phyloP scores from a whole-genome alignment of 371 early-diverging fungal species.

The Choanephora cucurbitarum region DNA sequence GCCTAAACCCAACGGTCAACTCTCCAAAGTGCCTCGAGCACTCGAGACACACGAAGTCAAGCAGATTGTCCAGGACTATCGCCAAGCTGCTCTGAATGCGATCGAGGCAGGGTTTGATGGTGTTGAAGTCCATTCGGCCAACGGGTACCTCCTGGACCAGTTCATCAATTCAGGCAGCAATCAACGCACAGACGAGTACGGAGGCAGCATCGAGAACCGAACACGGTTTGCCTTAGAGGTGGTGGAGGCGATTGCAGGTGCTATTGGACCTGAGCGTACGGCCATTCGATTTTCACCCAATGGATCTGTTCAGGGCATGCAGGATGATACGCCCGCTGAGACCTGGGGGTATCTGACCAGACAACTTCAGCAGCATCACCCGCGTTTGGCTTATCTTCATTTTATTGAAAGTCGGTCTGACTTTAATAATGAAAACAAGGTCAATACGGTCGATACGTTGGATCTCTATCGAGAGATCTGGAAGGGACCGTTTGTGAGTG shows the following conservation, averaged over 20 bases:
- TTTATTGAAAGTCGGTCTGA: slow-evolving; percentile 30
- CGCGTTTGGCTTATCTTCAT: slow-evolving; percentile 33
- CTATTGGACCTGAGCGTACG: slow-evolving; percentile 23
- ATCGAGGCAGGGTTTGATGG: slow-evolving; percentile 61
- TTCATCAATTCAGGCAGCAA: slow-evolving; percentile 60
- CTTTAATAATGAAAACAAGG: neutral
- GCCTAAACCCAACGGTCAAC: neutral
- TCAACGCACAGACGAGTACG: slow-evolving; percentile 55
- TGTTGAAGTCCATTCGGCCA: slow-evolving; percentile 70
- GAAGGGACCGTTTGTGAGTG: slow-evolving; percentile 26
- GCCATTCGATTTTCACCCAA: slow-evolving; percentile 25
- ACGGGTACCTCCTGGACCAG: slow-evolving; percentile 66
- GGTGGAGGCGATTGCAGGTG: slow-evolving; percentile 47
- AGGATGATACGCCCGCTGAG: slow-evolving; percentile 26
- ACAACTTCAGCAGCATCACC: slow-evolving; percentile 19
- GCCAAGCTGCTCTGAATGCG: slow-evolving; percentile 41
- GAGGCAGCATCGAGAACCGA: slow-evolving; percentile 75
- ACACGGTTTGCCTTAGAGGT: slow-evolving; percentile 63
- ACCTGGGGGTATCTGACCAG: slow-evolving; percentile 29
- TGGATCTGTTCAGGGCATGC: slow-evolving; percentile 21
- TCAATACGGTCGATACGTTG: slow-evolving; percentile 6
- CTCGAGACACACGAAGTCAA: slow-evolving; percentile 65
- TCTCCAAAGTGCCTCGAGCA: slow-evolving; percentile 34
- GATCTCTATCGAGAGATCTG: slow-evolving; percentile 31
- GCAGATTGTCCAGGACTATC: slow-evolving; percentile 59